Conservation (phyloP, 139 green algal species). For the Chlamydomonas schloesseri region DNA sequence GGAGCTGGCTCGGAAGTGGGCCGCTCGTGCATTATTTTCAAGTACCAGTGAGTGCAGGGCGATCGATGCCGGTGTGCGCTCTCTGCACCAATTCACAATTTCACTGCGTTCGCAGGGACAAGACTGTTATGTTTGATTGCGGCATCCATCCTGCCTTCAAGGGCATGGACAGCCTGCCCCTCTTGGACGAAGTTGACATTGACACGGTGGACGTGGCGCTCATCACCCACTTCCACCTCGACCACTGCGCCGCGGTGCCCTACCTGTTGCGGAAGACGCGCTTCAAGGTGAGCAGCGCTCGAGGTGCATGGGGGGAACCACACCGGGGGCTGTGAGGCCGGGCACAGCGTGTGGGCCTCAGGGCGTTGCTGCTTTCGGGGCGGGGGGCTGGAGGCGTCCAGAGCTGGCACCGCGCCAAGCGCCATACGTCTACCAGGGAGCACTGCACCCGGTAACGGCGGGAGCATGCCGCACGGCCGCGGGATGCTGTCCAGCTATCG, state of each 20-base stretch:
- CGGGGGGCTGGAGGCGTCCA: no score
- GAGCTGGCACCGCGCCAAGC: no score
- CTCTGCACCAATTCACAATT: neutral
- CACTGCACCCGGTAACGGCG: no score
- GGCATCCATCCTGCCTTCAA: constrained; percentile 95
- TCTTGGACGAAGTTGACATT: constrained; percentile 86
- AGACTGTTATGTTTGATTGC: constrained; percentile 95
- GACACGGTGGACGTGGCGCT: constrained; percentile 89
- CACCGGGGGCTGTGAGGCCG: no score
- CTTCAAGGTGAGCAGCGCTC: constrained; percentile 44
- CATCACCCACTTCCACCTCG: constrained; percentile 99
- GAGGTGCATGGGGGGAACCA: no score
- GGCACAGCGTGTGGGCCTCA: no score
- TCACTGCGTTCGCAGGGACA: constrained; percentile 63
- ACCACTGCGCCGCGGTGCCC: constrained; percentile 96
- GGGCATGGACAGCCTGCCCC: constrained; percentile 89
- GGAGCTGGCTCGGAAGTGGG: constrained; percentile 97
- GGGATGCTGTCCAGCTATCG: no score
- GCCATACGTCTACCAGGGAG: no score
- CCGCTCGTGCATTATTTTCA: constrained; percentile 93
- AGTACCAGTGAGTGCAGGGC: constrained; percentile 83
- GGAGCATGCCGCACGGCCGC: no score
- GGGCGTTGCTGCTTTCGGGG: no score
- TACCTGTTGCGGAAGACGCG: constrained; percentile 90
- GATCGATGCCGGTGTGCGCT: neutral